Conservation (phyloP, 306 rosid genomes). For the Gillenia trifoliata region DNA sequence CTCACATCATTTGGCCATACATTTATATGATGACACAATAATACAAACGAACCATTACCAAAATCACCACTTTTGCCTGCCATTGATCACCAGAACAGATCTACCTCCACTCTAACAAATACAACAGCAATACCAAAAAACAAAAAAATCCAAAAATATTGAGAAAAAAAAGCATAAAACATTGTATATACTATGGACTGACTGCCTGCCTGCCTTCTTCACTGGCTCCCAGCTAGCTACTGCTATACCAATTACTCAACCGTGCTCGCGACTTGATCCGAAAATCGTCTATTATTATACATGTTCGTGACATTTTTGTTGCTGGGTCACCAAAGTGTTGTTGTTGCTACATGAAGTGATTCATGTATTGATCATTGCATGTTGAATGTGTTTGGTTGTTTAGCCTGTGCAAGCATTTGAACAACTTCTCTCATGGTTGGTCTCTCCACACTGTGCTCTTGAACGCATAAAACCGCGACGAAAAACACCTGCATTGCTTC, state of each 20-base stretch:
- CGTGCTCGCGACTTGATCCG: neutral
- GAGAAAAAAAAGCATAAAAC: neutral
- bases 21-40: neutral
- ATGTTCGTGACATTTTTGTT: neutral
- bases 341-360: neutral
- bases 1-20: neutral
- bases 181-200: neutral
- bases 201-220: neutral
- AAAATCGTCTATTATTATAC: neutral
- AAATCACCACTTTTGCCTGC: conserved; percentile 3
- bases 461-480: conserved; percentile 78
- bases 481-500: conserved; percentile 79
- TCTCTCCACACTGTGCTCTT: conserved; percentile 80
- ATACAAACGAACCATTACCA: neutral
- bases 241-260: conserved; percentile 1
- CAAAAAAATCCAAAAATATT: neutral
- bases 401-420: conserved; percentile 82
- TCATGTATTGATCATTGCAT: conserved; percentile 25
- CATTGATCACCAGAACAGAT: neutral
- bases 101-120: neutral
- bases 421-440: conserved; percentile 96
- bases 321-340: neutral
- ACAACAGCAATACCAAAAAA: neutral
- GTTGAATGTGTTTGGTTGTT: conserved; percentile 55
- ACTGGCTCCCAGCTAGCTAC: conserved; percentile 8